Percentiles rank a stretch among this genome's conserved stretches.
Evolutionary conservation across 2,329 filamentous ascomycete genomes (phyloP).

Genomic region (Pseudogymnoascus sp.): DNA sequence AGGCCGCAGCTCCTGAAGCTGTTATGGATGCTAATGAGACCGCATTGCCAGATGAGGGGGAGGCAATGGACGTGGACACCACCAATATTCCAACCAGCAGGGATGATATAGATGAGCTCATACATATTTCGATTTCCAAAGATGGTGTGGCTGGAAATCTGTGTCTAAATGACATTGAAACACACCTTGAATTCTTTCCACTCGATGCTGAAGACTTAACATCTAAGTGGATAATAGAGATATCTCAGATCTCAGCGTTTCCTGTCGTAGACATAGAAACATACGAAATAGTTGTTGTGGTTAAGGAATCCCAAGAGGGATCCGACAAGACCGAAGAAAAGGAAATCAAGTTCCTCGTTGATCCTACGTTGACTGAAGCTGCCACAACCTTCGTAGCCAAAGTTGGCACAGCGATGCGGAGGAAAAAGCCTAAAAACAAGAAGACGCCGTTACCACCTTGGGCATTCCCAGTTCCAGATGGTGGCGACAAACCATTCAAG

Average conservation of each 20-base stretch:
- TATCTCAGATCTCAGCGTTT: neutral
- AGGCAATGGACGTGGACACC: conserved; percentile 25
- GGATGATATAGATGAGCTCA: neutral
- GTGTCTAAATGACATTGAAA: neutral
- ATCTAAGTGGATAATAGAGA: neutral
- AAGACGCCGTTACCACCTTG: neutral
- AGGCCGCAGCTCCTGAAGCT: conserved; percentile 12
- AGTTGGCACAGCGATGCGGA: conserved; percentile 19
- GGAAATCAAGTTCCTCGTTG: conserved; percentile 21
- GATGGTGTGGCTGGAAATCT: conserved; percentile 3
- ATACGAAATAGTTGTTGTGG: neutral
- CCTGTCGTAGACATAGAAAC: neutral
- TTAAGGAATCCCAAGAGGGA: neutral
- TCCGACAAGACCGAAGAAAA: conserved; percentile 3
- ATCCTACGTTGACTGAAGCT: conserved; percentile 13
- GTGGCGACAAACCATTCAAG: conserved; percentile 21
- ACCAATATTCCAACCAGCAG: neutral
- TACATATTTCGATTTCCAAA: neutral
- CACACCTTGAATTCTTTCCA: neutral
- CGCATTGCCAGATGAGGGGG: conserved; percentile 21
- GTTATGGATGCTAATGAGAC: conserved; percentile 16
- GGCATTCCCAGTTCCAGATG: conserved; percentile 7
- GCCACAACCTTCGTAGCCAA: conserved; percentile 23
- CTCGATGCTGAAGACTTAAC: neutral
- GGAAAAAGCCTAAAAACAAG: conserved; percentile 12